Conservation (phyloP, 805 yeast genomes). For the Nematodospora valgi region DNA sequence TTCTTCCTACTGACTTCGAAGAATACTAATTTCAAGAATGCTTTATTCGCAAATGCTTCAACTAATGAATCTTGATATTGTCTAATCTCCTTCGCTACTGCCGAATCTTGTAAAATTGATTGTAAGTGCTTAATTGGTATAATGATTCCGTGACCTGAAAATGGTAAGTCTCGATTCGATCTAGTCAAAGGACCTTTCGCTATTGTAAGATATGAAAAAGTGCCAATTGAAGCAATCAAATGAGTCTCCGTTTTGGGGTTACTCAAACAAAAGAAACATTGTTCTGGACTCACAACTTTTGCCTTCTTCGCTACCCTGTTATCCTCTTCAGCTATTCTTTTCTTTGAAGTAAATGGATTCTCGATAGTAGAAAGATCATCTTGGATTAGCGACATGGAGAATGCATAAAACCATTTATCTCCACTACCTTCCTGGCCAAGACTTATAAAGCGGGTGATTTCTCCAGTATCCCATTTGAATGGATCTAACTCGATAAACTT, state of each 20-base stretch:
- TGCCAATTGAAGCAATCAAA: constrained; percentile 75
- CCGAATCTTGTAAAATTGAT: constrained; percentile 25
- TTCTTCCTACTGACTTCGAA: constrained; percentile 66
- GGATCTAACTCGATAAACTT: constrained; percentile 54
- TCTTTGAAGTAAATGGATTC: constrained; percentile 25
- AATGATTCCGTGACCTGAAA: constrained; percentile 80
- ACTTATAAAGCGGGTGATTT: constrained; percentile 62
- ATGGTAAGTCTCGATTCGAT: constrained; percentile 44
- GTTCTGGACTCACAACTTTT: constrained; percentile 50
- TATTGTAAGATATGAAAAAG: constrained; percentile 61
- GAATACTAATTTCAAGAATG: constrained; percentile 51
- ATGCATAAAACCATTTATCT: constrained; percentile 73
- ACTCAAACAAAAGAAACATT: constrained; percentile 81
- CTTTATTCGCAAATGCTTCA: constrained; percentile 41
- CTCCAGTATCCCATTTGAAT: constrained; percentile 51
- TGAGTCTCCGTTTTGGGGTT: constrained; percentile 76
- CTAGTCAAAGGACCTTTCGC: constrained; percentile 84
- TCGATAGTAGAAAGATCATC: constrained; percentile 11
- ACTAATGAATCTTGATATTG: constrained; percentile 47
- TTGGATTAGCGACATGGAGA: constrained; percentile 24
- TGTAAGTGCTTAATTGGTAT: constrained; percentile 78
- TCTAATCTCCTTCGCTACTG: constrained; percentile 39
- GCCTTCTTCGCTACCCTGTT: constrained; percentile 17
- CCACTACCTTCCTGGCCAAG: constrained; percentile 56
- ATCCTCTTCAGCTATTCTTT: constrained; percentile 13